Evolutionary conservation across 1,139 yeast genomes (phyloP).

Genomic region (Ashbya aceris): DNA sequence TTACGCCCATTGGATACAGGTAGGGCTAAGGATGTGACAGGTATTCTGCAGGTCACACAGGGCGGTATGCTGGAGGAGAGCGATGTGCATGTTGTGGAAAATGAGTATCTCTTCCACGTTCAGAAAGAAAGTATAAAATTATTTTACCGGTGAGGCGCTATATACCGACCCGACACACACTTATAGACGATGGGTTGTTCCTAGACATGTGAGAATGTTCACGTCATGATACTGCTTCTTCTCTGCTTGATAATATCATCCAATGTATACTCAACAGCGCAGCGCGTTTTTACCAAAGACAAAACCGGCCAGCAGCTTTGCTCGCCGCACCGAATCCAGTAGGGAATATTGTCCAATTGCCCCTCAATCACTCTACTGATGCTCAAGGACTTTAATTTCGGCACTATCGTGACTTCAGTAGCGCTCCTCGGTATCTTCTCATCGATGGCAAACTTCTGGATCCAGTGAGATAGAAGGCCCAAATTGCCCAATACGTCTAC

Average conservation of each 20-base stretch:
- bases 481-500: constrained; percentile 69
- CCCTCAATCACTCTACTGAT: constrained; percentile 48
- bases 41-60: constrained; percentile 47
- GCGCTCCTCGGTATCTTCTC: constrained; percentile 74
- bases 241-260: constrained; percentile 42
- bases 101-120: constrained; percentile 55
- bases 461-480: constrained; percentile 62
- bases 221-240: constrained; percentile 32
- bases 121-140: constrained; percentile 42
- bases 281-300: constrained; percentile 78
- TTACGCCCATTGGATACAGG: constrained; percentile 69
- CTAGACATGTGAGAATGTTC: neutral
- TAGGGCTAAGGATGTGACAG: constrained; percentile 75
- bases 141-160: constrained; percentile 30
- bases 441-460: constrained; percentile 75
- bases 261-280: constrained; percentile 81
- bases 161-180: too few relatives aligned
- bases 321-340: constrained; percentile 89
- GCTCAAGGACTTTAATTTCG: constrained; percentile 69
- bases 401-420: constrained; percentile 82
- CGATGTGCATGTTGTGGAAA: constrained; percentile 38
- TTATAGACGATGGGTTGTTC: too few relatives aligned
- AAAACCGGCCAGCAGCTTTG: constrained; percentile 89
- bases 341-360: constrained; percentile 64
- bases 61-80: constrained; percentile 39